Base-by-base conservation (phyloP, 2,329 filamentous ascomycete species). In the Aspergillus sclerotialis region DNA sequence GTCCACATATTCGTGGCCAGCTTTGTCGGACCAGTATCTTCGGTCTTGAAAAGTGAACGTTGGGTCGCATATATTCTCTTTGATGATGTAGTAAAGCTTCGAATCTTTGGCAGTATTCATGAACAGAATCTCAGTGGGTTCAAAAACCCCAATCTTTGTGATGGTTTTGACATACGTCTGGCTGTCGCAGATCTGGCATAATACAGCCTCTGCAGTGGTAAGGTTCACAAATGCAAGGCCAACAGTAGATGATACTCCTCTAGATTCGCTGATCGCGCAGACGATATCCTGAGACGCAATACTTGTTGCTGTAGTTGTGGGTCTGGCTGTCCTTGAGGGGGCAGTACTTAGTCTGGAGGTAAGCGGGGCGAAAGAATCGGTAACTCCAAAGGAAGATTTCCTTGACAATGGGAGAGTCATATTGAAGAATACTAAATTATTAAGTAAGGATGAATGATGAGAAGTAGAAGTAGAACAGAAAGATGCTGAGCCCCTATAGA, bases 131-230 rank as follows among this genome's bases (percentile, higher is more conserved):
- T 82, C 78, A 2, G 81, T 83, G 0, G 90, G 89, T 15, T 82
- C 76, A 48, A 86, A 84, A 15, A 94, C 78, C 33, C 77, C 76
- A 21, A 96, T 72, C 56, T 95, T 94, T 60, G 94, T 85, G 18
- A 94, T 70, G 0, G 88, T 94, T 52, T 81, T 82, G 37, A 88
- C 80, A 55, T 94, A 96, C 21, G 88, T 93, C 56, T 94, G 88
- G 37, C 82, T 93, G 58, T 96, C 90, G 53, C 83, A 88, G 44
- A 96, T 90, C 52, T 95, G 87, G 53, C 86, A 93, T 25, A 96
- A 72, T 17, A 88, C 78, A 11, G 79, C 84, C 61, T 94, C 87
- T 25, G 83, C 84, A 2, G 85, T 89, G 27, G 85, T 81, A 3
- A 93, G 70, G 52, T 96, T 93, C 53, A 95, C 70, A 52, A 95